phyloP scores from a whole-genome alignment of 441 rosid species.

The Erysimum cheiri region DNA sequence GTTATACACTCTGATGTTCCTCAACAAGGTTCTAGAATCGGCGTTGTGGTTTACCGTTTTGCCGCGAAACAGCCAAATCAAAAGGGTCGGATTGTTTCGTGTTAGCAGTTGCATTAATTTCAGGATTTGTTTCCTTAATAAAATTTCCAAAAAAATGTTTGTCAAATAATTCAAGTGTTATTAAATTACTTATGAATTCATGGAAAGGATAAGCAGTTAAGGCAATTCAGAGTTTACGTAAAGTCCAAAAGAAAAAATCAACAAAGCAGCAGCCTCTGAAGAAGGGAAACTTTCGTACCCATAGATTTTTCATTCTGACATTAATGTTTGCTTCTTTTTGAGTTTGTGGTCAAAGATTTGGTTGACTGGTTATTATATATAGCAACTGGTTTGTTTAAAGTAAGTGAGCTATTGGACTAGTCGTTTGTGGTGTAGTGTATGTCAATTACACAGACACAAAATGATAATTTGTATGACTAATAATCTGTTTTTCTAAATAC shows the following conservation, averaged over 20 bases:
- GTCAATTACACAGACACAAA: background rate
- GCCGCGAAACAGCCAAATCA: slow-evolving; percentile 31
- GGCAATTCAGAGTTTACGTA: slow-evolving; percentile 12
- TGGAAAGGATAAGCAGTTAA: slow-evolving; percentile 1
- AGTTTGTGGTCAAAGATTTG: slow-evolving; percentile 23
- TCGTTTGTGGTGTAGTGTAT: slow-evolving; percentile 2
- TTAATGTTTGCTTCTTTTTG: slow-evolving; percentile 22
- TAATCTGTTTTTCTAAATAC: background rate
- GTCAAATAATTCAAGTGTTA: background rate
- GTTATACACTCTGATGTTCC: slow-evolving; percentile 54
- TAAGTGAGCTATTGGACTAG: background rate
- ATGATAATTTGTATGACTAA: background rate
- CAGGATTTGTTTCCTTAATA: background rate
- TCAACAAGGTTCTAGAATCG: slow-evolving; percentile 54
- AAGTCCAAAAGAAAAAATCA: slow-evolving; percentile 16
- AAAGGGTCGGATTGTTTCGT: slow-evolving; percentile 28
- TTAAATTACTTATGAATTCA: background rate
- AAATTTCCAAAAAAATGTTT: background rate
- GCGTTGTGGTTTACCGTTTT: slow-evolving; percentile 65
- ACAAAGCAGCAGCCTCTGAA: slow-evolving; percentile 25
- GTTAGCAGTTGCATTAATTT: background rate
- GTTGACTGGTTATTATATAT: slow-evolving; percentile 13
- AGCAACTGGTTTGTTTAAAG: background rate
- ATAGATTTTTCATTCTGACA: slow-evolving; percentile 10
- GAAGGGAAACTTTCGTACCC: slow-evolving; percentile 37